Percentiles rank a stretch among this genome's conserved stretches.
Conservation (phyloP, 305 asterid species). For the Salvia sclarea region DNA sequence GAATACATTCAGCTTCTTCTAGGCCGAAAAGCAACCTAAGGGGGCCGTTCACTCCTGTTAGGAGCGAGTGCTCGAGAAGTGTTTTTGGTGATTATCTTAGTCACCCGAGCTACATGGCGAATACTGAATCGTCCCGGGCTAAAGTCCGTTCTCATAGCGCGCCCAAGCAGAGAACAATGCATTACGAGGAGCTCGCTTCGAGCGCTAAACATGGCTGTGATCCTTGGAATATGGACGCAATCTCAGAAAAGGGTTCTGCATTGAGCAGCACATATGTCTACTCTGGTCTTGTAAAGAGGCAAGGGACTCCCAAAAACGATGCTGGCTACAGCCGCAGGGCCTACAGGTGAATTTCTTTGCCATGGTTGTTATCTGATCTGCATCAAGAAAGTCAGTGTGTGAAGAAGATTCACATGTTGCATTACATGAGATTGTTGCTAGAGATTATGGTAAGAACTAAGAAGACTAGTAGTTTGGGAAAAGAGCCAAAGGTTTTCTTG, state of each 20-base stretch:
- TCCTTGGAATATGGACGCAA: slow-evolving; percentile 51
- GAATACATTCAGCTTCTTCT: slow-evolving; percentile 55
- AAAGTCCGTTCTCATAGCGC: slow-evolving; percentile 89
- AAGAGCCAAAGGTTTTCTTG: slow-evolving; percentile 19
- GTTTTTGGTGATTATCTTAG: slow-evolving; percentile 54
- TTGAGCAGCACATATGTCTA: slow-evolving; percentile 38
- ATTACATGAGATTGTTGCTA: slow-evolving; percentile 6
- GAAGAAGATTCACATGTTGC: slow-evolving; percentile 19
- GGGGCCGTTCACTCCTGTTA: slow-evolving; percentile 59
- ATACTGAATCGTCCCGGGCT: slow-evolving; percentile 75
- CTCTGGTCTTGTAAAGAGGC: slow-evolving; percentile 46
- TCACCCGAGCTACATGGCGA: slow-evolving; percentile 82
- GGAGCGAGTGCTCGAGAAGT: slow-evolving; percentile 69
- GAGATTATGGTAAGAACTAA: slow-evolving; percentile 20
- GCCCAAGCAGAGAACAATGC: slow-evolving; percentile 69
- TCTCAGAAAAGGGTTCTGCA: slow-evolving; percentile 58
- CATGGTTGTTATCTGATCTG: slow-evolving; percentile 1
- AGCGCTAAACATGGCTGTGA: slow-evolving; percentile 34
- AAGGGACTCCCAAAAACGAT: slow-evolving; percentile 37
- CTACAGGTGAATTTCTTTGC: slow-evolving; percentile 41
- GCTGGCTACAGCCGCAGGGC: slow-evolving; percentile 36
- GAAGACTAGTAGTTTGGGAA: neutral
- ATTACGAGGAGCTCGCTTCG: slow-evolving; percentile 41
- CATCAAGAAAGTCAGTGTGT: neutral
- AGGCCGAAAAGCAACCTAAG: slow-evolving; percentile 54